A percentile compares a stretch with the other conserved stretches of the same genome.
phyloP scores from a whole-genome alignment of 2,329 filamentous ascomycete species.

The Exophiala bonariae region DNA sequence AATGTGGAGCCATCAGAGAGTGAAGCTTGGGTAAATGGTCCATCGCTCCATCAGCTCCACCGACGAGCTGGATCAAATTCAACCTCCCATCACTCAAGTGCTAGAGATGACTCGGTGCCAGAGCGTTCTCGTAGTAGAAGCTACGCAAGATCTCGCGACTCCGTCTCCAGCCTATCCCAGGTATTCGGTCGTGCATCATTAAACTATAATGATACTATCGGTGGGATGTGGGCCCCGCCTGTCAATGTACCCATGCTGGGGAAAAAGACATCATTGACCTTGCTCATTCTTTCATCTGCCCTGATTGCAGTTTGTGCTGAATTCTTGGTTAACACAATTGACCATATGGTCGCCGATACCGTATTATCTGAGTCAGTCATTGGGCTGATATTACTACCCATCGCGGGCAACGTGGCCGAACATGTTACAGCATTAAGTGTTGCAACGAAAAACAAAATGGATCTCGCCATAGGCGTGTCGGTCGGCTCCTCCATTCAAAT shows the following conservation, averaged over 20 bases:
- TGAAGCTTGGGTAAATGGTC: too few species aligned
- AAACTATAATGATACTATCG: too few species aligned
- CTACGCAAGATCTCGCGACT: not conserved
- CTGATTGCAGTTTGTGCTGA: constrained; percentile 74
- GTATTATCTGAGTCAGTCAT: constrained; percentile 78
- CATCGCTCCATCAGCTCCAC: too few species aligned
- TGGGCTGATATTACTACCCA: constrained; percentile 74
- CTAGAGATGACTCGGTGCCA: too few species aligned
- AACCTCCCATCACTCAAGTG: too few species aligned
- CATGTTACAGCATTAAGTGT: constrained; percentile 82
- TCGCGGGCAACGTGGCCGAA: constrained; percentile 77
- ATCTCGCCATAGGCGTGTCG: constrained; percentile 71
- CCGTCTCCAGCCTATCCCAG: too few species aligned
- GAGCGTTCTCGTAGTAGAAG: too few species aligned
- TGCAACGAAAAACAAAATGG: constrained; percentile 69
- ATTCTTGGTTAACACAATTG: constrained; percentile 74
- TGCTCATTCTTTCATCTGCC: constrained; percentile 69
- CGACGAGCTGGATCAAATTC: too few species aligned
- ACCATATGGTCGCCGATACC: constrained; percentile 66
- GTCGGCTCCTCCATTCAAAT: constrained; percentile 83
- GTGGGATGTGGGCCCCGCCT: too few species aligned
- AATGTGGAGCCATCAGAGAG: too few species aligned
- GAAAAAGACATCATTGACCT: constrained; percentile 68
- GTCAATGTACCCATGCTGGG: constrained; percentile 63
- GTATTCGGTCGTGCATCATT: too few species aligned